phyloP scores from a whole-genome alignment of 495 filamentous ascomycete genomes.

The Tetracladium marchalianum region DNA sequence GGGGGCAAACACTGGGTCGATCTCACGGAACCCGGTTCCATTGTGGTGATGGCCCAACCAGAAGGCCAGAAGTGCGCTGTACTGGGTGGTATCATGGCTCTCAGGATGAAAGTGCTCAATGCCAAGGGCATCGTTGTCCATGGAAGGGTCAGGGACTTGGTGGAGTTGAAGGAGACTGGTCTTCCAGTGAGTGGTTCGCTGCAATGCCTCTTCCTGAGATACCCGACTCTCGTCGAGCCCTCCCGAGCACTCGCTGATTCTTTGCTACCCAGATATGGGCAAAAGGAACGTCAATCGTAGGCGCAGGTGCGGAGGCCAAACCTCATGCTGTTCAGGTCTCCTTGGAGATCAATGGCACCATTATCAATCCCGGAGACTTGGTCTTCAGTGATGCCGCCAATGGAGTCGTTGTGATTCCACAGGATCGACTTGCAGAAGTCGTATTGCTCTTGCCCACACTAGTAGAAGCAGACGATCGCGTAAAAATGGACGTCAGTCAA shows the following conservation, averaged over 20 bases:
- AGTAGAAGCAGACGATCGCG: constrained; percentile 49
- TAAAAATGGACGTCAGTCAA: constrained; percentile 45
- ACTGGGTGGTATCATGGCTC: constrained; percentile 59
- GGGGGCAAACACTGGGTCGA: constrained; percentile 51
- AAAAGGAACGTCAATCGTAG: constrained; percentile 44
- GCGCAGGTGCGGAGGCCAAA: constrained; percentile 49
- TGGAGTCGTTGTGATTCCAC: constrained; percentile 55
- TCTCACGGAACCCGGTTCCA: constrained; percentile 36
- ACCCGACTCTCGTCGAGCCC: not conserved
- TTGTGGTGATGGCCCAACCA: constrained; percentile 53
- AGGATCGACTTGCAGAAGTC: constrained; percentile 35
- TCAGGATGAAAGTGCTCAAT: constrained; percentile 44
- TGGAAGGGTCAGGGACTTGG: constrained; percentile 54
- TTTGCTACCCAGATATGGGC: constrained; percentile 42
- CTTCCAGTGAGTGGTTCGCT: constrained; percentile 33
- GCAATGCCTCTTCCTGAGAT: not conserved
- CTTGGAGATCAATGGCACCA: constrained; percentile 38
- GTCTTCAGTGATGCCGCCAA: constrained; percentile 51
- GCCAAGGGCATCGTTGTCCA: constrained; percentile 44
- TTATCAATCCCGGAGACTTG: constrained; percentile 48
- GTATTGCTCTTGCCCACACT: constrained; percentile 43
- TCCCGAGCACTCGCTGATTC: not conserved
- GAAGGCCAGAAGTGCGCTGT: constrained; percentile 49
- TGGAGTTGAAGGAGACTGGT: constrained; percentile 34
- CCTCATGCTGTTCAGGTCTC: constrained; percentile 43